Percentiles rank a stretch among this genome's conserved stretches.
Evolutionary conservation across 768 basidiomycete genomes (phyloP).

Genomic region (Tulasnella sp.): DNA sequence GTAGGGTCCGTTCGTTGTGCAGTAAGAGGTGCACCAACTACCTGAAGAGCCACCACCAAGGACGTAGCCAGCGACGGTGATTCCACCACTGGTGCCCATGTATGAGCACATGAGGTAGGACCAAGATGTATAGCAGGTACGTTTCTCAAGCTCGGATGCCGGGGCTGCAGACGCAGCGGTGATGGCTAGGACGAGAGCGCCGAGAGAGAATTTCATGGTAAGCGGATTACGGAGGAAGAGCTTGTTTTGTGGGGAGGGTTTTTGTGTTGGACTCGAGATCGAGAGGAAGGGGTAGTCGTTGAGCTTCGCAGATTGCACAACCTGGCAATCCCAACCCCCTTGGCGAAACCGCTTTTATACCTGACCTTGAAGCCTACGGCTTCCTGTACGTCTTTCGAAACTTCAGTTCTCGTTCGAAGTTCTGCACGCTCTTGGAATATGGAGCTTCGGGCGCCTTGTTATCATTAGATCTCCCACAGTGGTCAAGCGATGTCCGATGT

Average conservation of each 20-base stretch:
- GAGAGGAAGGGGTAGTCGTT: too few species aligned
- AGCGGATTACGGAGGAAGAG: background rate
- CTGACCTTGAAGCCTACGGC: background rate
- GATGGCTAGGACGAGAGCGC: background rate
- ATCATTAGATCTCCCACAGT: background rate
- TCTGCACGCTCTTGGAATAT: background rate
- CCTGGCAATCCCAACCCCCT: background rate
- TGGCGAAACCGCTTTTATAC: background rate
- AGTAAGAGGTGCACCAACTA: background rate
- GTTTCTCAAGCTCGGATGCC: background rate
- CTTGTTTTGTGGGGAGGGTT: background rate
- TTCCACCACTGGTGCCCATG: background rate
- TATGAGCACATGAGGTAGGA: background rate
- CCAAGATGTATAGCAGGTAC: background rate
- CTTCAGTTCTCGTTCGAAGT: background rate
- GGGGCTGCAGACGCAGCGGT: background rate
- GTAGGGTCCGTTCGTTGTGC: background rate
- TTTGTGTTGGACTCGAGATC: too few species aligned
- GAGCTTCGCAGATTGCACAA: background rate
- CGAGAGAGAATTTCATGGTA: background rate
- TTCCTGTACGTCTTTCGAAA: background rate
- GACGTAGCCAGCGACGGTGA: background rate
- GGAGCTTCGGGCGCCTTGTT: background rate
- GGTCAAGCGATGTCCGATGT: background rate
- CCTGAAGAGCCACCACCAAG: background rate